Conservation (phyloP, 768 basidiomycete genomes). For the Saitozyma sp. region DNA sequence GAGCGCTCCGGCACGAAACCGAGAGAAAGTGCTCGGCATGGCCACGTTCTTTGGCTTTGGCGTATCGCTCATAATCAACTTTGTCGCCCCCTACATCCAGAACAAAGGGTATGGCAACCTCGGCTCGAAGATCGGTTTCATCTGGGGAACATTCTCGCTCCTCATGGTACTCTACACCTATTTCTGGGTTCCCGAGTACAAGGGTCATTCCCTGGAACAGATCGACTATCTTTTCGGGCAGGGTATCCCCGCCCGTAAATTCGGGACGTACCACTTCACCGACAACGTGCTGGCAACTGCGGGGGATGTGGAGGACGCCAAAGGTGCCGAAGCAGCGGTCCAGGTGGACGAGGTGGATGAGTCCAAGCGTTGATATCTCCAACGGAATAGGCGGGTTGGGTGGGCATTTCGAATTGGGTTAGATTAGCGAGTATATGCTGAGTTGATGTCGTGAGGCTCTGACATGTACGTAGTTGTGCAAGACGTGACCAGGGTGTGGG, state of each 20-base stretch:
- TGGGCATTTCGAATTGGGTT: too few relatives aligned
- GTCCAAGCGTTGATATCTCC: too few relatives aligned
- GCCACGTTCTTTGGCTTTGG: conserved; percentile 34
- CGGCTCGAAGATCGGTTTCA: conserved; percentile 37
- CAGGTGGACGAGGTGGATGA: too few relatives aligned
- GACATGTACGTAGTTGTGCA: too few relatives aligned
- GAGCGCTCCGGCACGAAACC: conserved; percentile 15
- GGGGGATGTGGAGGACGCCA: too few relatives aligned
- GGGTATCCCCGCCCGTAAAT: conserved; percentile 14
- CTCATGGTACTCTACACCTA: conserved; percentile 24
- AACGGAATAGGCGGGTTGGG: too few relatives aligned
- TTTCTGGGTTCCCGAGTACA: conserved; percentile 36
- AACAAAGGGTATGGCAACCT: conserved; percentile 32
- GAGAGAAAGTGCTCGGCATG: conserved; percentile 32
- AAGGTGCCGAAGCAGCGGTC: too few relatives aligned
- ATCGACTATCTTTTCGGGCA: conserved; percentile 35
- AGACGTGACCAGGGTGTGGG: too few relatives aligned
- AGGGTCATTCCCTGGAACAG: conserved; percentile 34
- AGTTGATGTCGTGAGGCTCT: too few relatives aligned
- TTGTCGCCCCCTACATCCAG: conserved; percentile 41
- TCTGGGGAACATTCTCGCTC: conserved; percentile 32
- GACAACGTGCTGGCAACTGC: background rate
- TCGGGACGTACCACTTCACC: conserved; percentile 12
- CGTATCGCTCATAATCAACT: conserved; percentile 26
- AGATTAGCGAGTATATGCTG: too few relatives aligned